phyloP scores from a whole-genome alignment of 2,329 filamentous ascomycete genomes.

The Lachnellula suecica region DNA sequence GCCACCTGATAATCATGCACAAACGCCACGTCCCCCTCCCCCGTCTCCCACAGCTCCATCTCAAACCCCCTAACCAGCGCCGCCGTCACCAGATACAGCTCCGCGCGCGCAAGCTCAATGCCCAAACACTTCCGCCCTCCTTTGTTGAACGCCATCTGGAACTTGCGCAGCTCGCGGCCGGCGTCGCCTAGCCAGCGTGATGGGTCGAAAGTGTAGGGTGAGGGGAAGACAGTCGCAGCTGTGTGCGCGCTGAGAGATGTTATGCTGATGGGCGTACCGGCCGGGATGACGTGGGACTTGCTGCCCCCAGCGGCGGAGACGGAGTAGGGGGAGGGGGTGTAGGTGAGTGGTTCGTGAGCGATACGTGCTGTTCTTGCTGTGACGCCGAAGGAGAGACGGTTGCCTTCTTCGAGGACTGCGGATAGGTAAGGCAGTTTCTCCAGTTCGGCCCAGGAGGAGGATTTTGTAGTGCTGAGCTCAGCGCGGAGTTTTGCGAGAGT shows the following conservation, averaged over 20 bases:
- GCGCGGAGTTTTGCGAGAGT: conserved; percentile 29
- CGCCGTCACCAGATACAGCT: conserved; percentile 11
- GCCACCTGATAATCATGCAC: conserved; percentile 7
- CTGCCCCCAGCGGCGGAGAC: background rate
- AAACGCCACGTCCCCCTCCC: conserved; percentile 7
- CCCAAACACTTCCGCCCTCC: conserved; percentile 41
- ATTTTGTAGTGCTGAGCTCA: conserved; percentile 30
- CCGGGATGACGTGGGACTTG: conserved; percentile 17
- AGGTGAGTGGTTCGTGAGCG: conserved; percentile 11
- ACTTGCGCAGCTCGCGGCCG: conserved; percentile 17
- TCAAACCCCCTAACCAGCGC: conserved; percentile 7
- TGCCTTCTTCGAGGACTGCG: conserved; percentile 32
- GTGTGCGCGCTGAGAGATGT: conserved; percentile 26
- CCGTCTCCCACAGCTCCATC: conserved; percentile 10
- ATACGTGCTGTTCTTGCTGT: conserved; percentile 30
- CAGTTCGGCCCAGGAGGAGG: conserved; percentile 10
- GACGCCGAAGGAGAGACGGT: conserved; percentile 31
- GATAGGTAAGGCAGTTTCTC: conserved; percentile 29
- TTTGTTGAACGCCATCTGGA: conserved; percentile 41
- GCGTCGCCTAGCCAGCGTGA: conserved; percentile 40
- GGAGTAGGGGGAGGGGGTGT: conserved; percentile 2
- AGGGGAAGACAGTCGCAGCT: conserved; percentile 29
- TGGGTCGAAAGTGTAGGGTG: conserved; percentile 29
- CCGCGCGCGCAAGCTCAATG: conserved; percentile 15
- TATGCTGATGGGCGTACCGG: conserved; percentile 18